These are phyloP conservation scores for Metarhizium robertsii DNA, from an alignment of 2,329 filamentous ascomycete species.

Conservation along the genomic window DNA sequence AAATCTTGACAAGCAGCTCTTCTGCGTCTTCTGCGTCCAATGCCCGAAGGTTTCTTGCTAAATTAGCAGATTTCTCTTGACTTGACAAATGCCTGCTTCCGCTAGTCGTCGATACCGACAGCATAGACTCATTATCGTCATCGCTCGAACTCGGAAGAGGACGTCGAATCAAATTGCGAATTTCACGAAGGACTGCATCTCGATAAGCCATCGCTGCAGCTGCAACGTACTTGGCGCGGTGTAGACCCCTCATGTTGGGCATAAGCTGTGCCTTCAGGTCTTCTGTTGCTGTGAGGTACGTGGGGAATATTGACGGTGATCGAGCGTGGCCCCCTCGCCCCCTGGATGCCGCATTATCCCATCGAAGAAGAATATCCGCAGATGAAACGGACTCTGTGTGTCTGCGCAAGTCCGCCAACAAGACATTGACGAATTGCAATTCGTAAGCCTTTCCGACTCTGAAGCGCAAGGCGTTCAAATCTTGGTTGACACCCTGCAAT, in stretches of 20 bases:
- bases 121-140: constrained; percentile 84
- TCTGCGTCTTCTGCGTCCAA: constrained; percentile 81
- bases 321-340: constrained; percentile 58
- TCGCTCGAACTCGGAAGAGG: constrained; percentile 89
- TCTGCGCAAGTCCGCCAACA: constrained; percentile 71
- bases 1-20: constrained; percentile 70
- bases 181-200: constrained; percentile 74
- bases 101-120: constrained; percentile 70
- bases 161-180: constrained; percentile 73
- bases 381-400: constrained; percentile 67
- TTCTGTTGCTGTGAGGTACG: constrained; percentile 67
- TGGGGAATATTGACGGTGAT: constrained; percentile 60
- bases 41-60: constrained; percentile 79
- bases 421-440: constrained; percentile 63
- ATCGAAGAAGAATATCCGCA: constrained; percentile 70
- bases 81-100: constrained; percentile 61
- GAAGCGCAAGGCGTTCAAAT: constrained; percentile 65
- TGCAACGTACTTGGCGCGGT: constrained; percentile 69
- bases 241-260: constrained; percentile 67
- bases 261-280: constrained; percentile 62
- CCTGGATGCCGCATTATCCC: constrained; percentile 69
- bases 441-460: constrained; percentile 86
- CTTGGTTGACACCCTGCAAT: constrained; percentile 68
- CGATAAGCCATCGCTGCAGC: constrained; percentile 78
- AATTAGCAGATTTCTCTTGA: constrained; percentile 80